A percentile compares a stretch with the other conserved stretches of the same genome.
These are phyloP conservation scores for Escovopsis sp. DNA, from an alignment of 2,329 filamentous ascomycete genomes.

Conservation along the genomic window DNA sequence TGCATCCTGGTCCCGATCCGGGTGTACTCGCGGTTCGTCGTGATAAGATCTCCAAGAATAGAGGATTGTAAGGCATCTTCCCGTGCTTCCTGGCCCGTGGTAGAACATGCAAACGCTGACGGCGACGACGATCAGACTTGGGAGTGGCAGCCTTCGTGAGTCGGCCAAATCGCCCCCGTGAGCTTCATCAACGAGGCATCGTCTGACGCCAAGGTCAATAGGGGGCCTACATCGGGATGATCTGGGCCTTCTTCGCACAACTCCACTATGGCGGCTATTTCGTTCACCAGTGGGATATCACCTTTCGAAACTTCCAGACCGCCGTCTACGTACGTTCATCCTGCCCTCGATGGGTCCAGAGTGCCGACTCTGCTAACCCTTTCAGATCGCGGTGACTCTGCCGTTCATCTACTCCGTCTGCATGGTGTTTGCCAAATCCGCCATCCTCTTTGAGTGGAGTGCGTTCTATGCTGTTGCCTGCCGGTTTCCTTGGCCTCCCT, in stretches of 20 bases:
- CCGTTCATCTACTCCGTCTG: not conserved
- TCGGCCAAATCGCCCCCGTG: too few relatives aligned
- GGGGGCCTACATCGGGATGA: not conserved
- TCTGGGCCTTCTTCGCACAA: not conserved
- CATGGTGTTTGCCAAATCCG: conserved; percentile 4
- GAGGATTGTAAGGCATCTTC: not conserved
- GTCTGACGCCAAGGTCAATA: not conserved
- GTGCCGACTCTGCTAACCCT: not conserved
- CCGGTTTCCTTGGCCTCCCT: not conserved
- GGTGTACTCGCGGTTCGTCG: not conserved
- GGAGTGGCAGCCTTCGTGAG: not conserved
- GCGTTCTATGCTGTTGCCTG: too few relatives aligned
- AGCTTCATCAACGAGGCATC: too few relatives aligned
- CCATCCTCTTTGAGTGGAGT: conserved; percentile 7
- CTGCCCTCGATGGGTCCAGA: too few relatives aligned
- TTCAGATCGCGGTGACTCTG: not conserved
- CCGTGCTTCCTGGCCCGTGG: not conserved
- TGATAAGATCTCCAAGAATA: not conserved
- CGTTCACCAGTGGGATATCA: not conserved
- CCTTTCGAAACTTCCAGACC: not conserved
- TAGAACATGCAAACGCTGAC: not conserved
- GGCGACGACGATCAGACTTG: not conserved
- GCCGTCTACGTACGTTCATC: not conserved
- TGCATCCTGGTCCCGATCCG: not conserved
- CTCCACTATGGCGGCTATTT: not conserved